A percentile compares a stretch with the other conserved stretches of the same genome.
phyloP scores from a whole-genome alignment of 2,329 filamentous ascomycete species.

The Diaporthe destruens region DNA sequence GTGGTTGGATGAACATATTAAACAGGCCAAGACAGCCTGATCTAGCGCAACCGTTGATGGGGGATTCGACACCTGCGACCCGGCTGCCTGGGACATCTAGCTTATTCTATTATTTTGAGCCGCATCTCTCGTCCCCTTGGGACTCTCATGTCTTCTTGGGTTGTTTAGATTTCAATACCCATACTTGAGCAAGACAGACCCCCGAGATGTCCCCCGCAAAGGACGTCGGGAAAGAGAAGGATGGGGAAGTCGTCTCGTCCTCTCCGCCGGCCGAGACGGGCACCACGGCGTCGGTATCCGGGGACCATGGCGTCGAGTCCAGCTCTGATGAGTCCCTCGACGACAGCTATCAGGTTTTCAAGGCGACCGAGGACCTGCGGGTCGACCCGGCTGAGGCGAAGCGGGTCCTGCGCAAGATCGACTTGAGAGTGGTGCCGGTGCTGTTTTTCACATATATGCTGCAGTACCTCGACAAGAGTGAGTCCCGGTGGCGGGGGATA shows the following conservation, averaged over 20 bases:
- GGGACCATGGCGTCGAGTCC: constrained; percentile 40
- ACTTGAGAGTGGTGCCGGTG: constrained; percentile 48
- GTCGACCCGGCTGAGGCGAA: constrained; percentile 48
- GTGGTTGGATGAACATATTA: constrained; percentile 5
- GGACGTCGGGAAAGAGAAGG: constrained; percentile 34
- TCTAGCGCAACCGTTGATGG: background rate
- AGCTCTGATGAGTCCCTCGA: constrained; percentile 47
- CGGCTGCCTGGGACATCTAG: constrained; percentile 13
- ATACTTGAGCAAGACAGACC: background rate
- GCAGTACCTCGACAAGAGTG: constrained; percentile 53
- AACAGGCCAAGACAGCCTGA: constrained; percentile 9
- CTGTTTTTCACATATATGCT: constrained; percentile 51
- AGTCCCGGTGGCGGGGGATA: background rate
- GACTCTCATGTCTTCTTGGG: background rate
- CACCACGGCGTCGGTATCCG: background rate
- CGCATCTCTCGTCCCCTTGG: background rate
- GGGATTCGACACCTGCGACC: constrained; percentile 1
- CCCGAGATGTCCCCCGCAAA: constrained; percentile 34
- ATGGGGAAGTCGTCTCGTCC: constrained; percentile 3
- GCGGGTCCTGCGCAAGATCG: constrained; percentile 50
- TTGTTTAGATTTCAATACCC: background rate
- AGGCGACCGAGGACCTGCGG: constrained; percentile 44
- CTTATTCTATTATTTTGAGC: background rate
- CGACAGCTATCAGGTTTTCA: constrained; percentile 51
- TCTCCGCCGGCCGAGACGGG: background rate